Conservation (phyloP, 2,329 filamentous ascomycete genomes). For the Ceratocystiopsis minuta region DNA sequence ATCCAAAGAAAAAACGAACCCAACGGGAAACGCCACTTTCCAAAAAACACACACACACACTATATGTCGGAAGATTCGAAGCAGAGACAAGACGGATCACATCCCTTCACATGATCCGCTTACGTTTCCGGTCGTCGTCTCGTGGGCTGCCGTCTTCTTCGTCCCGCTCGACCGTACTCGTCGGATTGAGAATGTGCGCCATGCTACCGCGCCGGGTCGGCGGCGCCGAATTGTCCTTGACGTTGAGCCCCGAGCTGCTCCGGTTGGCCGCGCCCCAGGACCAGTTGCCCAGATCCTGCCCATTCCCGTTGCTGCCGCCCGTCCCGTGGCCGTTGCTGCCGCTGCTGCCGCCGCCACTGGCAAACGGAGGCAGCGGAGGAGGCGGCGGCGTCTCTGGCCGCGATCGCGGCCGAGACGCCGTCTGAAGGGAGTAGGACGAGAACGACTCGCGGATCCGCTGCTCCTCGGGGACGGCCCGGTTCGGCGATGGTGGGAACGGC, state of each 20-base stretch:
- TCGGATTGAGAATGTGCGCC: conserved; percentile 45
- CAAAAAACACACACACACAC: not conserved
- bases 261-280: conserved; percentile 35
- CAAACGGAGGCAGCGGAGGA: conserved; percentile 29
- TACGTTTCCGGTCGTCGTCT: conserved; percentile 43
- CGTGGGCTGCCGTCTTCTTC: conserved; percentile 37
- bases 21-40: not conserved
- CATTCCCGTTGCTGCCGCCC: conserved; percentile 8
- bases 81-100: too few species aligned
- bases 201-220: conserved; percentile 41
- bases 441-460: conserved; percentile 39
- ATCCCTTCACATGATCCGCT: conserved; percentile 29
- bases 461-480: conserved; percentile 28
- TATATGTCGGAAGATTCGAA: not conserved
- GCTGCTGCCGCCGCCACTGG: conserved; percentile 20
- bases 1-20: too few species aligned
- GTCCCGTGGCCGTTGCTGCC: too few species aligned
- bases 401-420: conserved; percentile 28
- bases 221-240: conserved; percentile 37
- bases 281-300: conserved; percentile 30
- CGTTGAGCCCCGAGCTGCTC: conserved; percentile 23
- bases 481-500: conserved; percentile 38
- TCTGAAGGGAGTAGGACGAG: conserved; percentile 33
- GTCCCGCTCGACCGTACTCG: conserved; percentile 35
- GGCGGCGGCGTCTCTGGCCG: conserved; percentile 33